Percentiles rank a stretch among this genome's conserved stretches.
These are phyloP conservation scores for Oryza glaberrima DNA, from an alignment of 176 grass and related monocot species.

Conservation along the genomic window DNA sequence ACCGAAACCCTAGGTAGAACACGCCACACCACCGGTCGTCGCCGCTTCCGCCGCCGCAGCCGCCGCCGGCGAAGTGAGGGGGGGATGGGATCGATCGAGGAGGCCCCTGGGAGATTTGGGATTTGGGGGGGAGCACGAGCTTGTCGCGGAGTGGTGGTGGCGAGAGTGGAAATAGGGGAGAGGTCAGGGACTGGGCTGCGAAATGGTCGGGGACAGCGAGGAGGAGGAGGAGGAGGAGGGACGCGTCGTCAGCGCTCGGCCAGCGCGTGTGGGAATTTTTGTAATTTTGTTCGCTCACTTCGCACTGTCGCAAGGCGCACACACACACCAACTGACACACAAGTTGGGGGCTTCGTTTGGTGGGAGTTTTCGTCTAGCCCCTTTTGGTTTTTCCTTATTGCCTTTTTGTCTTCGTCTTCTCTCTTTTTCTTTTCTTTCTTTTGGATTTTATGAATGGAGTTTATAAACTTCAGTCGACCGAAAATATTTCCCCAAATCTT, in stretches of 20 bases:
- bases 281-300: background rate
- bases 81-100: conserved; percentile 49
- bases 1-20: conserved; percentile 18
- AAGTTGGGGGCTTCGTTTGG: background rate
- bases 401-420: too few relatives aligned
- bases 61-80: conserved; percentile 34
- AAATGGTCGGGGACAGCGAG: background rate
- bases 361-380: background rate
- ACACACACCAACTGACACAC: too few relatives aligned
- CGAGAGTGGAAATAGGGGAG: conserved; percentile 3
- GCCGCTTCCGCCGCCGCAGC: too few relatives aligned
- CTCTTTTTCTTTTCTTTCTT: too few relatives aligned
- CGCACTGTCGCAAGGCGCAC: too few relatives aligned
- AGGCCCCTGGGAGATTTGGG: conserved; percentile 51
- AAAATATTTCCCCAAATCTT: too few relatives aligned
- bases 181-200: background rate
- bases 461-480: too few relatives aligned
- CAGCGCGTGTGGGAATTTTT: conserved; percentile 17
- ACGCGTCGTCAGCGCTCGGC: background rate
- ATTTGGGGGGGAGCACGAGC: background rate
- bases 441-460: too few relatives aligned
- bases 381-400: too few relatives aligned
- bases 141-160: background rate
- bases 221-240: too few relatives aligned
- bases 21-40: background rate